phyloP scores from a whole-genome alignment of 345 rosid species.

The Eucalyptus virginea region DNA sequence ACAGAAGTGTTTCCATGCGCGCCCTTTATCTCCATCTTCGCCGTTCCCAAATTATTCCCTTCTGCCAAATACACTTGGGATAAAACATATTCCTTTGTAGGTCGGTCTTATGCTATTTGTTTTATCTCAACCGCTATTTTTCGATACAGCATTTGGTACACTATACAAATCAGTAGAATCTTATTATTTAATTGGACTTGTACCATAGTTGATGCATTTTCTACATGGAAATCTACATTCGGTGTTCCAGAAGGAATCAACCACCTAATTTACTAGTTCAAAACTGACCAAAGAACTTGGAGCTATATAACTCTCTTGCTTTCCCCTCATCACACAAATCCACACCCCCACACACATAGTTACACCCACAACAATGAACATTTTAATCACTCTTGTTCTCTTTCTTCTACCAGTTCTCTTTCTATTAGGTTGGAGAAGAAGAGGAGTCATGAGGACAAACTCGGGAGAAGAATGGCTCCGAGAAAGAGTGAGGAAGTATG shows the following conservation, averaged over 20 bases:
- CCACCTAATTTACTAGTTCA: background rate
- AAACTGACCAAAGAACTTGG: background rate
- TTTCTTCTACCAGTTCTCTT: no score
- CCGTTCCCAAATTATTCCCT: no score
- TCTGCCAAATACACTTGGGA: no score
- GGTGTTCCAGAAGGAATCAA: background rate
- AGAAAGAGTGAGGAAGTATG: conserved; percentile 19
- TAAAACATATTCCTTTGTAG: no score
- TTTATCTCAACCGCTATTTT: background rate
- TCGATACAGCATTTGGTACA: background rate
- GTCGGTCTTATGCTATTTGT: background rate
- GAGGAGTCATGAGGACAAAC: conserved; percentile 24
- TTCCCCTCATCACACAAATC: background rate
- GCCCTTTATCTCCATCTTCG: no score
- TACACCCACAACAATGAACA: background rate
- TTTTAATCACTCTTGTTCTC: no score
- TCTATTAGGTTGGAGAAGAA: no score
- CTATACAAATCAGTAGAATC: background rate
- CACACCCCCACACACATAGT: background rate
- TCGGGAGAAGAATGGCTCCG: conserved; percentile 27
- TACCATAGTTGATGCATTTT: background rate
- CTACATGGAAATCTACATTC: background rate
- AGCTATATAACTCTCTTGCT: background rate
- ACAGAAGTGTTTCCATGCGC: no score
- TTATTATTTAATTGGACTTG: background rate